Conservation (phyloP, 805 yeast species). For the Monosporozyma yasuniensis region DNA sequence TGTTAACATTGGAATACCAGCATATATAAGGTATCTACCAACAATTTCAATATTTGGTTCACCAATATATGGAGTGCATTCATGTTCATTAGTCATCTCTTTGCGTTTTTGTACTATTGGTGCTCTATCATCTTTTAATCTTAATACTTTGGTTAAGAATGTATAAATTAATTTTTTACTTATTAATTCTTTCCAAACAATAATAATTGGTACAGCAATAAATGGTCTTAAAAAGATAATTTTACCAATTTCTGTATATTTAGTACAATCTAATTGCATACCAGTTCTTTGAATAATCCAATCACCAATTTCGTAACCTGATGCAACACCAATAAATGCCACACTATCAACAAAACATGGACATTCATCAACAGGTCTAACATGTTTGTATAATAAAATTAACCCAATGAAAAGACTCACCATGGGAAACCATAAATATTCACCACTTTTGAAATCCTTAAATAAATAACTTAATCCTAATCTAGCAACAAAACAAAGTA, state of each 20-base stretch:
- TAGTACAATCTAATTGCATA: slow-evolving; percentile 4
- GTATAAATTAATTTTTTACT: slow-evolving; percentile 59
- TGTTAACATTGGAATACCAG: slow-evolving; percentile 62
- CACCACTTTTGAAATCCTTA: slow-evolving; percentile 15
- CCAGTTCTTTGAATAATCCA: slow-evolving; percentile 36
- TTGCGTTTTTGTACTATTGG: slow-evolving; percentile 19
- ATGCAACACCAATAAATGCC: slow-evolving; percentile 81
- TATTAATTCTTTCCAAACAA: slow-evolving; percentile 57
- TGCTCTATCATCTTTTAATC: slow-evolving; percentile 16
- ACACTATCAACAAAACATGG: slow-evolving; percentile 96
- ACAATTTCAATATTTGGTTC: slow-evolving; percentile 70
- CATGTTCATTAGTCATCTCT: slow-evolving; percentile 22
- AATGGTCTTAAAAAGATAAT: slow-evolving; percentile 43
- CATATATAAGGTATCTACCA: slow-evolving; percentile 70
- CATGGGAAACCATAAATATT: slow-evolving; percentile 30
- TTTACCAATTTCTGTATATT: slow-evolving; percentile 12
- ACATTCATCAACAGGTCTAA: slow-evolving; percentile 86
- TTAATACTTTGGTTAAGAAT: slow-evolving; percentile 29
- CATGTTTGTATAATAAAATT: slow-evolving; percentile 55
- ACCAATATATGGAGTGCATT: slow-evolving; percentile 43
- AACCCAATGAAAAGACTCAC: slow-evolving; percentile 36
- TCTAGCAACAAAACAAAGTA: slow-evolving; percentile 41
- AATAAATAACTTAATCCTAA: slow-evolving; percentile 38
- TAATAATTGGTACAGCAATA: slow-evolving; percentile 55
- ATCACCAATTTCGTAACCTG: slow-evolving; percentile 64